Base-by-base conservation (phyloP, 495 filamentous ascomycete species). In the Aspergillus hancockii region DNA sequence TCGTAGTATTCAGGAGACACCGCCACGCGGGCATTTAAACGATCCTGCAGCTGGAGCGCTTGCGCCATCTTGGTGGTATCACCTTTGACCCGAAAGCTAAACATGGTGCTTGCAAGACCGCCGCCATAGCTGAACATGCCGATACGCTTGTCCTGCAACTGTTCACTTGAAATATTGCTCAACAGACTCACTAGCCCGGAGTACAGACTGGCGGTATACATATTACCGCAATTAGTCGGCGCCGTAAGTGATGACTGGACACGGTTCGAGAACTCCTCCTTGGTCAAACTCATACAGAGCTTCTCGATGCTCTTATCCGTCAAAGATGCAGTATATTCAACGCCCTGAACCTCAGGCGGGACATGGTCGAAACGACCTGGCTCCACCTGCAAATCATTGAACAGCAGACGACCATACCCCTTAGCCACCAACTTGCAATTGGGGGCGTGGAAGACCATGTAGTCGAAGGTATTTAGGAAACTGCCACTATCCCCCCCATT, bases 391-490 rank as follows among this genome's bases (percentile, higher is more conserved):
- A 88, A 97, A 78, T 98, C 94, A 72, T 98, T 97, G 85, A 97
- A 98, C 53, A 97, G 83, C 67, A 98, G 84, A 50, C 94, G 92
- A 52, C 87, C 94, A 74, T 93, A 98, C 0, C 91, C 93, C 81
- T 98, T 98, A 64, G 90, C 75, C 51, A 98, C 94, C 52, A 97
- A 83, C 81, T 98, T 98, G 90, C 94, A 98, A 64, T 90, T 98
- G 16, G 94, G 94, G 14, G 94, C 86, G 73, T 98, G 94, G 88
- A 96, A 98, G 52, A 89, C 82, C 72, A 98, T 83, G 79, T 97
- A 90, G 77, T 97, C 94, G 74, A 98, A 98, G 62, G 90, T 90
- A 73, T 97, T 93, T 28, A 98, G 75, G 28, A 86, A 79, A 25
- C 88, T 88, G 72, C 90, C 85, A 36, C 65, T 61, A 53, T 81